These are phyloP conservation scores for Mycena metata DNA, from an alignment of 768 basidiomycete species.

Conservation along the genomic window DNA sequence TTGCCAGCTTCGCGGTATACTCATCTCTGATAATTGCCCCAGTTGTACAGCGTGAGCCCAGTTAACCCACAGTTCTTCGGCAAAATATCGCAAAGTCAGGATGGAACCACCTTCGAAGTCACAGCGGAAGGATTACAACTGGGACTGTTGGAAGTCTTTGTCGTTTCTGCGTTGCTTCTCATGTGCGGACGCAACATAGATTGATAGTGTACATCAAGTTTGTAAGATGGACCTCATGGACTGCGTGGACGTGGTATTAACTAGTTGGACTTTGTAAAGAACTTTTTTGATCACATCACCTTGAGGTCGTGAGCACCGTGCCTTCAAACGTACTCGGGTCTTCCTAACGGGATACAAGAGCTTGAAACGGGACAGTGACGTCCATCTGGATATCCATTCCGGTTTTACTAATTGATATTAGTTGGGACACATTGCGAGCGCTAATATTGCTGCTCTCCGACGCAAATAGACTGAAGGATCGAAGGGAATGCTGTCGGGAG, in stretches of 20 bases:
- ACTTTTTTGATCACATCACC: too few species aligned
- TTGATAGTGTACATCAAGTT: slow-evolving; percentile 10
- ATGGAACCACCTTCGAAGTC: slow-evolving; percentile 27
- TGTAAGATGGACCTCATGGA: background rate
- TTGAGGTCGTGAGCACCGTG: too few species aligned
- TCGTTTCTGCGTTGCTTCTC: slow-evolving; percentile 29
- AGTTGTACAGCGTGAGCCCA: slow-evolving; percentile 27
- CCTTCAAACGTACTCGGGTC: background rate
- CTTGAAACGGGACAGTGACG: background rate
- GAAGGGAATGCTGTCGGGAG: background rate
- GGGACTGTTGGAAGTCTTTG: slow-evolving; percentile 30
- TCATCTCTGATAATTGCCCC: background rate
- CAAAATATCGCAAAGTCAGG: slow-evolving; percentile 11
- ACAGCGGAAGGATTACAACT: slow-evolving; percentile 29
- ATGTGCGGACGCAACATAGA: slow-evolving; percentile 37
- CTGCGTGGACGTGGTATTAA: too few species aligned
- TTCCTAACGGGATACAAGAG: background rate
- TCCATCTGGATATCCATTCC: slow-evolving; percentile 10
- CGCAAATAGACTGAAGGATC: background rate
- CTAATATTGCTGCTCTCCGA: background rate
- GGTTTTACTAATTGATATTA: background rate
- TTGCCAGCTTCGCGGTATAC: too few species aligned
- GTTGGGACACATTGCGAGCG: background rate
- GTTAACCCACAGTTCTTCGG: slow-evolving; percentile 31
- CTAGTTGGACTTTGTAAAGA: too few species aligned